Percentiles rank a stretch among this genome's conserved stretches.
Conservation (phyloP, 768 basidiomycete genomes). For the Termitomyces sp. region DNA sequence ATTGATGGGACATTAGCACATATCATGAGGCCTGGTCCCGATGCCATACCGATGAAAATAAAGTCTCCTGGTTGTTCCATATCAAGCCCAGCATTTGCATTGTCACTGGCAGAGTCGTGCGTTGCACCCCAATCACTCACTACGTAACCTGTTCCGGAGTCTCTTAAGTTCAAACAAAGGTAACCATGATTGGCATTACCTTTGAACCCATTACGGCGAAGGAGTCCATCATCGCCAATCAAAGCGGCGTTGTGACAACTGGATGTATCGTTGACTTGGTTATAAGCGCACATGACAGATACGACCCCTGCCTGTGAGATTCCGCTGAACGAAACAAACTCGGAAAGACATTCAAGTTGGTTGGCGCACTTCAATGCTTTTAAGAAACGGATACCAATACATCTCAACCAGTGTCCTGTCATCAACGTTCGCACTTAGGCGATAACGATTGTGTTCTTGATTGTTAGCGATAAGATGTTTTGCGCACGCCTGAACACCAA, state of each 20-base stretch:
- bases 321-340: background rate
- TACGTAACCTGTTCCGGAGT: slow-evolving; percentile 28
- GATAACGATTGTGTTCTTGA: slow-evolving; percentile 50
- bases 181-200: slow-evolving; percentile 20
- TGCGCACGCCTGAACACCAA: slow-evolving; percentile 57
- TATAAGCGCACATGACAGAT: slow-evolving; percentile 49
- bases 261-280: slow-evolving; percentile 54
- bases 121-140: slow-evolving; percentile 51
- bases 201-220: slow-evolving; percentile 37
- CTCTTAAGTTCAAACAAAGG: background rate
- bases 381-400: slow-evolving; percentile 45
- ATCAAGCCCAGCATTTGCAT: slow-evolving; percentile 43
- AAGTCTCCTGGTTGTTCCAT: slow-evolving; percentile 49
- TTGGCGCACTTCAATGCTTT: slow-evolving; percentile 37
- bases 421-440: slow-evolving; percentile 39
- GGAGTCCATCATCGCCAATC: slow-evolving; percentile 34
- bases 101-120: slow-evolving; percentile 38
- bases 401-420: slow-evolving; percentile 54
- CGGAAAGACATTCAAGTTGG: background rate
- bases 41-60: slow-evolving; percentile 33
- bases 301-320: slow-evolving; percentile 38
- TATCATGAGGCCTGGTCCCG: background rate
- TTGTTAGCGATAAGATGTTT: slow-evolving; percentile 49
- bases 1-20: background rate
- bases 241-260: slow-evolving; percentile 56